Evolutionary conservation across 2,329 filamentous ascomycete genomes (phyloP), one percentile per base, ranked within the genome.

Genomic region (Emmonsiellopsis sp.): DNA sequence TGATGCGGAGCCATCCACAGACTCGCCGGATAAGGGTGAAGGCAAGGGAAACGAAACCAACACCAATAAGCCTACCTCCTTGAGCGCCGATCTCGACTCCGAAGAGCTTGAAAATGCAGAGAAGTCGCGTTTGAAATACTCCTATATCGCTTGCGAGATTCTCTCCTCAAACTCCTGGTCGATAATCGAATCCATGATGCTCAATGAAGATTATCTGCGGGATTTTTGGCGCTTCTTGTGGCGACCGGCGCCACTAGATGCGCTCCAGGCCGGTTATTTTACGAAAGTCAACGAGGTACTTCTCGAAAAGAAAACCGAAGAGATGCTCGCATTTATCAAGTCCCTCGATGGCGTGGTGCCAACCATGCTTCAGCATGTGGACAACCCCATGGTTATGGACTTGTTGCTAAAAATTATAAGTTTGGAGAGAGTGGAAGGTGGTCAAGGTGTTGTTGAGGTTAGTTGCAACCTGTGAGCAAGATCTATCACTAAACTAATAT

Each of bases 311-410:
- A 97, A 97, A 79, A 96, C 94, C 5, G 88, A 94, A 65, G 92
- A 96, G 59, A 98, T 97, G 92, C 77, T 97, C 60, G 83, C 85
- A 14, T 84, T 98, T 57, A 83, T 98, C 70, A 94, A 90, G 68
- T 85, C 83, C 2, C 74, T 95, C 48, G 86, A 93, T 36, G 82
- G 85, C 51, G 87, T 93, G 42, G 83, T 98, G 21, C 78, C 87
- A 10, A 84, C 90, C 58, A 86, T 98, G 74, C 78, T 98, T 54
- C 86, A 87, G 63, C 93, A 98, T 68, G 89, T 98, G 36, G 93
- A 98, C 68, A 95, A 89, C 62, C 92, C 93, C 0, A 95, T 96
- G 86, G 85, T 98, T 40, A 98, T 98, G 93, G 93, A 98, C 68
- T 76, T 98, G 17, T 74, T 98, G 50, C 78, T 98, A 58, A 97